These are phyloP conservation scores for Phytophthora ohioensis DNA, from an alignment of 352 stramenopile genomes.

Conservation along the genomic window DNA sequence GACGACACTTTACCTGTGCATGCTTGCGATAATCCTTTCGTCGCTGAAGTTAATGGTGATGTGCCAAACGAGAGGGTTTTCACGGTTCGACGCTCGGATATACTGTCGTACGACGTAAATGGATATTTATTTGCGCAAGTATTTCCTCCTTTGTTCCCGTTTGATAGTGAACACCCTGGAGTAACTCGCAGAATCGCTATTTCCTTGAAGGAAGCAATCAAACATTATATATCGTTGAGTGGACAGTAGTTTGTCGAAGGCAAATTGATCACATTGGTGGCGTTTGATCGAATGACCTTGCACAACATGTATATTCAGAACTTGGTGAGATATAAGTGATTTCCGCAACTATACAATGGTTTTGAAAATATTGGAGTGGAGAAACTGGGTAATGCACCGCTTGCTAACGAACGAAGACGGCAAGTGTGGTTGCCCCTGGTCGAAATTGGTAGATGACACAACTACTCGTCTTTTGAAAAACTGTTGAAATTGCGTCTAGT, in stretches of 20 bases:
- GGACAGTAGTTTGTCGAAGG: neutral
- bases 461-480: slow-evolving; percentile 3
- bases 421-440: neutral
- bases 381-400: neutral
- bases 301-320: slow-evolving; percentile 8
- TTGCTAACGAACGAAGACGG: slow-evolving; percentile 1
- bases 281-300: neutral
- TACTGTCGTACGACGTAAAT: neutral
- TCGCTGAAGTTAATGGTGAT: neutral
- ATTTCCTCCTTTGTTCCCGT: slow-evolving; percentile 11
- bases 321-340: neutral
- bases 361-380: slow-evolving; percentile 9
- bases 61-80: neutral
- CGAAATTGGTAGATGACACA: neutral
- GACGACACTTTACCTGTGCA: neutral
- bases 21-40: neutral
- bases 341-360: neutral
- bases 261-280: slow-evolving; percentile 2
- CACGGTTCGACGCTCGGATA: slow-evolving; percentile 1
- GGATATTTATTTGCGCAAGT: slow-evolving; percentile 8
- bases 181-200: neutral
- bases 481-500: neutral
- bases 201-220: neutral
- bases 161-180: slow-evolving; percentile 1
- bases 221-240: slow-evolving; percentile 2